Evolutionary conservation across 306 rosid species (phyloP).

Genomic region (Delonix regia): DNA sequence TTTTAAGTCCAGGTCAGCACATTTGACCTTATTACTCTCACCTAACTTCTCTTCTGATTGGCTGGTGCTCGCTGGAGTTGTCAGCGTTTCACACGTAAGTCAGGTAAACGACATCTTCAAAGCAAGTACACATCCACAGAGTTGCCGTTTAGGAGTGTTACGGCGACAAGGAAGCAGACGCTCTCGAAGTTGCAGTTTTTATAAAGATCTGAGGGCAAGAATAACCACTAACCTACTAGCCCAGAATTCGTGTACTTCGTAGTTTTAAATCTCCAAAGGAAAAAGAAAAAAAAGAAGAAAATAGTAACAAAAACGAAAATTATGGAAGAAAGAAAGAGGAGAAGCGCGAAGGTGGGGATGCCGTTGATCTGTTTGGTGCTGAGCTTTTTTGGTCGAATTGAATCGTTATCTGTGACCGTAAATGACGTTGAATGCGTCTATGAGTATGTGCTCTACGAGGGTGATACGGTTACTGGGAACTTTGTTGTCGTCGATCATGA

Average conservation of each 20-base stretch:
- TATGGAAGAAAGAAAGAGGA: conserved; percentile 57
- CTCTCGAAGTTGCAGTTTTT: background rate
- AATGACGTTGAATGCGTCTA: conserved; percentile 85
- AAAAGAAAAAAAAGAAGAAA: background rate
- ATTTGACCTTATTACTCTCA: background rate
- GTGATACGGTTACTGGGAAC: conserved; percentile 81
- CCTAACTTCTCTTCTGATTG: conserved; percentile 40
- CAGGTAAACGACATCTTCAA: conserved; percentile 19
- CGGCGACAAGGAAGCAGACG: conserved; percentile 9
- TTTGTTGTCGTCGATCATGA: conserved; percentile 96
- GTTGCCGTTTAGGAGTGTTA: background rate
- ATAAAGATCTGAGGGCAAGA: conserved; percentile 21
- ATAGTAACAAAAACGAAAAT: no score
- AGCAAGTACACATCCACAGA: background rate
- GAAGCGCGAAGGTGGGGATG: conserved; percentile 38
- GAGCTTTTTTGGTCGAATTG: conserved; percentile 57
- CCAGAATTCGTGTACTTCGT: background rate
- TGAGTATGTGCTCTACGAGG: conserved; percentile 90
- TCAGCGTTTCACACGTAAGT: conserved; percentile 36
- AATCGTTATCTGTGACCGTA: conserved; percentile 80
- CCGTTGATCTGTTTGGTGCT: conserved; percentile 50
- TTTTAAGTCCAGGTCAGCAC: background rate
- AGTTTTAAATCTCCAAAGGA: background rate
- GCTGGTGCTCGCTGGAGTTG: conserved; percentile 35
- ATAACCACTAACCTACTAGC: conserved; percentile 2